Conservation (phyloP, 2,329 filamentous ascomycete genomes). For the Cladobotryum mycophilum region DNA sequence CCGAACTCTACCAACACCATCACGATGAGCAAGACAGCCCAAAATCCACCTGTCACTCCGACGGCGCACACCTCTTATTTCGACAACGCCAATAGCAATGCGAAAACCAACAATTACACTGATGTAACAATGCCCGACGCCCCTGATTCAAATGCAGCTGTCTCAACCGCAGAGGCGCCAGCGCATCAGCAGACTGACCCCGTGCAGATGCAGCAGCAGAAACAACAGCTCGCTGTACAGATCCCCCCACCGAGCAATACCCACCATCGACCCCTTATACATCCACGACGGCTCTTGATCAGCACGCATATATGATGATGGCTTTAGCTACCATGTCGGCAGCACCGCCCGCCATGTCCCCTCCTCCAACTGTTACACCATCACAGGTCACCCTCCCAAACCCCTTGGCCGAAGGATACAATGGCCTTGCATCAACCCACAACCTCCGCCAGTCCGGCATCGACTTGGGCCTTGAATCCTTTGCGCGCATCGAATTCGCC, state of each 20-base stretch:
- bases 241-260: conserved; percentile 20
- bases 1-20: conserved; percentile 4
- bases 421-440: conserved; percentile 23
- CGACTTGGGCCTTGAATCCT: conserved; percentile 46
- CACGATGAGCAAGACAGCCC: conserved; percentile 1
- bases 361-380: conserved; percentile 39
- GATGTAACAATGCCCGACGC: conserved; percentile 17
- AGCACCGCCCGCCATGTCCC: conserved; percentile 31
- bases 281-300: conserved; percentile 28
- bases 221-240: conserved; percentile 8
- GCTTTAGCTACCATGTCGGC: conserved; percentile 35
- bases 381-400: conserved; percentile 40
- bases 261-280: conserved; percentile 29
- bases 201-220: conserved; percentile 13
- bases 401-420: conserved; percentile 24
- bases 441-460: conserved; percentile 29
- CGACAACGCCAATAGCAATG: neutral
- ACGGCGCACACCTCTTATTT: neutral
- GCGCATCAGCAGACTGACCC: conserved; percentile 2
- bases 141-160: conserved; percentile 3
- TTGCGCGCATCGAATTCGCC: conserved; percentile 59
- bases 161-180: conserved; percentile 7
- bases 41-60: conserved; percentile 4
- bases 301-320: conserved; percentile 41
- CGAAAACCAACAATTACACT: neutral